A percentile compares a stretch with the other conserved stretches of the same genome.
Evolutionary conservation across 352 stramenopile species (phyloP).

Genomic region (Phytophthora chlamydospora): DNA sequence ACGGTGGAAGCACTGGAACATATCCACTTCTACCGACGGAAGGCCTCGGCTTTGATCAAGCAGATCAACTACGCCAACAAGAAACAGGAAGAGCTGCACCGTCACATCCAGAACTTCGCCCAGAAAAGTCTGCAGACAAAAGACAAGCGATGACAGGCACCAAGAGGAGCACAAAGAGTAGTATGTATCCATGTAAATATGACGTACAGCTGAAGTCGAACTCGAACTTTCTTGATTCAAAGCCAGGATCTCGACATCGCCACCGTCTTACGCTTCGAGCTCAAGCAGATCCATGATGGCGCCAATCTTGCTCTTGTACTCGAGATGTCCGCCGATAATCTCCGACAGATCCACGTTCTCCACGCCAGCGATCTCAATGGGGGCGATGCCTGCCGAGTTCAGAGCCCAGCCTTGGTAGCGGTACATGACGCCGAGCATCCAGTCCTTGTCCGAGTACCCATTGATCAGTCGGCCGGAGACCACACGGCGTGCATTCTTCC

Average conservation of each 20-base stretch:
- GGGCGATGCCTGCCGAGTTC: constrained; percentile 75
- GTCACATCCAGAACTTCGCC: constrained; percentile 67
- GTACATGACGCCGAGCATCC: constrained; percentile 93
- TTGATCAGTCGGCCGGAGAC: constrained; percentile 91
- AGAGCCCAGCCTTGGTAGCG: constrained; percentile 85
- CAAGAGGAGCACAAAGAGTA: background rate
- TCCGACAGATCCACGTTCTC: constrained; percentile 87
- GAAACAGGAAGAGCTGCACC: constrained; percentile 73
- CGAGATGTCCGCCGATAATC: constrained; percentile 81
- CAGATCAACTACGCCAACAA: constrained; percentile 66
- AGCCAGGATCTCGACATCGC: background rate
- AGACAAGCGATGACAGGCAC: constrained; percentile 21
- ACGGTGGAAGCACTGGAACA: constrained; percentile 59
- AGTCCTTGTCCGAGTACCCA: constrained; percentile 90
- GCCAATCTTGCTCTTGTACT: constrained; percentile 91
- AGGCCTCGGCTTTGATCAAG: constrained; percentile 67
- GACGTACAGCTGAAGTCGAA: constrained; percentile 13
- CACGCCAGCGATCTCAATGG: constrained; percentile 68
- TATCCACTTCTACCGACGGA: constrained; percentile 68
- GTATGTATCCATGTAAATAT: constrained; percentile 29
- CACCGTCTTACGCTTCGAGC: constrained; percentile 54
- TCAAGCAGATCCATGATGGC: constrained; percentile 79
- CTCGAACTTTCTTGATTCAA: no score
- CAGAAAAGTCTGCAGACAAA: constrained; percentile 54
- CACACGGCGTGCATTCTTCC: constrained; percentile 67